A percentile compares a stretch with the other conserved stretches of the same genome.
phyloP scores from a whole-genome alignment of 164 flowering plant genomes.

The Berberis thunbergii region DNA sequence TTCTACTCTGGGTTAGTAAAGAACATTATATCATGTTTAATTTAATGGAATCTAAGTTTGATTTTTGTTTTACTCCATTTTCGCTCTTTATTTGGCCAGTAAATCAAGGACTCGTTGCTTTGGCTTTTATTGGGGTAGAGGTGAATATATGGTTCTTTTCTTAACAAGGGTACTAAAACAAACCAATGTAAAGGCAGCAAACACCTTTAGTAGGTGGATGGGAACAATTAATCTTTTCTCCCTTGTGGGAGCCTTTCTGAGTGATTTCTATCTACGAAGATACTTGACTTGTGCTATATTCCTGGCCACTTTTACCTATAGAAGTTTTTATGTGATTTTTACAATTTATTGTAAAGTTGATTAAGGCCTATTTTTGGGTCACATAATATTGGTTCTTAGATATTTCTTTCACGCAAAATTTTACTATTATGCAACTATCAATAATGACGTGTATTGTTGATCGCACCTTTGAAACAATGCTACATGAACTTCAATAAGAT shows the following conservation, averaged over 20 bases:
- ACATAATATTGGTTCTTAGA: too few species aligned
- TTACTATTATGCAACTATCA: too few species aligned
- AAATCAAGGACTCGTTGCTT: conserved; percentile 42
- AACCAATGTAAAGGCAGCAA: conserved; percentile 53
- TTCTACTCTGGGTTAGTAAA: too few species aligned
- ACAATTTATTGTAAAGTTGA: neutral
- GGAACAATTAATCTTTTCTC: conserved; percentile 40
- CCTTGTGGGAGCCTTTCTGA: conserved; percentile 47
- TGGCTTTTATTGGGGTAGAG: conserved; percentile 49
- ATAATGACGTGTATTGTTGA: too few species aligned
- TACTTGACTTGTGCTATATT: conserved; percentile 41
- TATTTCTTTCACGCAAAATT: too few species aligned
- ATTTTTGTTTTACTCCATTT: too few species aligned
- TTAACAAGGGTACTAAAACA: conserved; percentile 37
- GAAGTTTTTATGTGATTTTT: neutral
- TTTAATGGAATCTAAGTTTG: too few species aligned
- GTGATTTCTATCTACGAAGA: conserved; percentile 59
- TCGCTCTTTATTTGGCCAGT: conserved; percentile 15
- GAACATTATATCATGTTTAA: too few species aligned
- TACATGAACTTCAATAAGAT: too few species aligned
- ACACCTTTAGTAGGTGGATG: conserved; percentile 47
- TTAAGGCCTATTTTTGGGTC: neutral
- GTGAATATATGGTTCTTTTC: conserved; percentile 46
- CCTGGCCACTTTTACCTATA: conserved; percentile 21
- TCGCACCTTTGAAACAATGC: neutral